Evolutionary conservation across 2,329 filamentous ascomycete genomes (phyloP).

Genomic region (Tolypocladium inflatum): DNA sequence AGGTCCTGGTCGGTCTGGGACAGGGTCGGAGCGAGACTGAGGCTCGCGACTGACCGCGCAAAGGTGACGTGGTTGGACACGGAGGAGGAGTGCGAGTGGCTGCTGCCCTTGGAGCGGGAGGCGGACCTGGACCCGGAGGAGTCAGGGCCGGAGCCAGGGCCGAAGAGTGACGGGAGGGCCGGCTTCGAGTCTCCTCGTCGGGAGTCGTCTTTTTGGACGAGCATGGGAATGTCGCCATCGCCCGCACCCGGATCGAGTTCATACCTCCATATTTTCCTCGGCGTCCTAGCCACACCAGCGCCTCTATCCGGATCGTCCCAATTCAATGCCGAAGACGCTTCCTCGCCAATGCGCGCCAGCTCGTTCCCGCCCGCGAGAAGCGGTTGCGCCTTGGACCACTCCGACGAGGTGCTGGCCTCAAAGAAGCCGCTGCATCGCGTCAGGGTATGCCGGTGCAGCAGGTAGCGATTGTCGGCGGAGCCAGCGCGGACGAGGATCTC

Average conservation of each 20-base stretch:
- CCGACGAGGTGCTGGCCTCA: slow-evolving; percentile 70
- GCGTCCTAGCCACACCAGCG: not conserved
- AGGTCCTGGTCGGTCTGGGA: slow-evolving; percentile 61
- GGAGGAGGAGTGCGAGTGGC: slow-evolving; percentile 44
- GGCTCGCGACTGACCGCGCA: slow-evolving; percentile 80
- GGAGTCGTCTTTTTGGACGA: slow-evolving; percentile 64
- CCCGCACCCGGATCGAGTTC: slow-evolving; percentile 71
- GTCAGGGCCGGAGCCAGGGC: slow-evolving; percentile 26
- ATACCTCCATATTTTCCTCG: slow-evolving; percentile 65
- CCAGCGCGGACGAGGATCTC: slow-evolving; percentile 71
- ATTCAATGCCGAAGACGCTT: slow-evolving; percentile 15
- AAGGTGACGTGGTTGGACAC: slow-evolving; percentile 43
- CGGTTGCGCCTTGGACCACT: slow-evolving; percentile 46
- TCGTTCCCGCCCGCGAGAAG: slow-evolving; percentile 27
- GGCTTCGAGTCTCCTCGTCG: slow-evolving; percentile 4
- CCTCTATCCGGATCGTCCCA: slow-evolving; percentile 7
- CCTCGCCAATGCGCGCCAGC: slow-evolving; percentile 44
- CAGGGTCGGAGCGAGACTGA: slow-evolving; percentile 40
- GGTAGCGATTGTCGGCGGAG: slow-evolving; percentile 61
- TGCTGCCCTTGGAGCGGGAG: slow-evolving; percentile 19
- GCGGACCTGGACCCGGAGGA: slow-evolving; percentile 38
- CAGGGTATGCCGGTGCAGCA: slow-evolving; percentile 79
- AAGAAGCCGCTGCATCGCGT: slow-evolving; percentile 92
- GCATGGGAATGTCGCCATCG: slow-evolving; percentile 73
- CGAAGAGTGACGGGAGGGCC: slow-evolving; percentile 21